These are phyloP conservation scores for Metarhizium anisopliae DNA, from an alignment of 2,329 filamentous ascomycete species.

Conservation along the genomic window DNA sequence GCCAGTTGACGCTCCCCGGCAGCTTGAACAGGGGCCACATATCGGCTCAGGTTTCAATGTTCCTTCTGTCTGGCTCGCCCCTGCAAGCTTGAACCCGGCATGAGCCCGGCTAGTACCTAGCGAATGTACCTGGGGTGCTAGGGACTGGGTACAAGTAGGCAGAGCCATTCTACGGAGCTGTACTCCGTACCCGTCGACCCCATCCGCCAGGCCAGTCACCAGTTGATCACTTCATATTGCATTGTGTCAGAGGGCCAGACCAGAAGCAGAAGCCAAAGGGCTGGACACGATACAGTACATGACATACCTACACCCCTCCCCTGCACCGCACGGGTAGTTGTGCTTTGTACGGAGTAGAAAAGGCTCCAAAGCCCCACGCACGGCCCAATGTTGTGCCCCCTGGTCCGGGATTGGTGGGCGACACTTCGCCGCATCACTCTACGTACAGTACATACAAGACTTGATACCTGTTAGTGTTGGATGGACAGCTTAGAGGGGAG, in stretches of 20 bases:
- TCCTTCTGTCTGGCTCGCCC: neutral
- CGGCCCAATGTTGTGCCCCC: constrained; percentile 11
- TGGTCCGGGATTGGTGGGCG: constrained; percentile 8
- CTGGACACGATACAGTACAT: neutral
- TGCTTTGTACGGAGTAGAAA: neutral
- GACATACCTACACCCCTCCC: neutral
- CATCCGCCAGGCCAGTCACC: neutral
- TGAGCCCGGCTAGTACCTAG: neutral
- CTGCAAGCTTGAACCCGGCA: neutral
- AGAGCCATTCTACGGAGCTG: neutral
- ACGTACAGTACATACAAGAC: constrained; percentile 1
- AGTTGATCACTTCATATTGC: neutral
- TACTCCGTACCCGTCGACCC: neutral
- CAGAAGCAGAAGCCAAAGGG: neutral
- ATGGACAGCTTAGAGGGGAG: constrained; percentile 1
- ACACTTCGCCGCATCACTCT: constrained; percentile 10
- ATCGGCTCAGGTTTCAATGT: neutral
- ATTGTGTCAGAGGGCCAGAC: neutral
- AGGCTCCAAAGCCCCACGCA: constrained; percentile 10
- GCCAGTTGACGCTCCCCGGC: neutral
- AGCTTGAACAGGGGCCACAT: neutral
- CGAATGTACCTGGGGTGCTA: too few relatives aligned
- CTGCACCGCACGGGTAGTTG: constrained; percentile 1
- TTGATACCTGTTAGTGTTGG: neutral
- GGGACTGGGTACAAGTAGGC: too few relatives aligned